Conservation (phyloP, 306 rosid species). For the Vigna mungo region DNA sequence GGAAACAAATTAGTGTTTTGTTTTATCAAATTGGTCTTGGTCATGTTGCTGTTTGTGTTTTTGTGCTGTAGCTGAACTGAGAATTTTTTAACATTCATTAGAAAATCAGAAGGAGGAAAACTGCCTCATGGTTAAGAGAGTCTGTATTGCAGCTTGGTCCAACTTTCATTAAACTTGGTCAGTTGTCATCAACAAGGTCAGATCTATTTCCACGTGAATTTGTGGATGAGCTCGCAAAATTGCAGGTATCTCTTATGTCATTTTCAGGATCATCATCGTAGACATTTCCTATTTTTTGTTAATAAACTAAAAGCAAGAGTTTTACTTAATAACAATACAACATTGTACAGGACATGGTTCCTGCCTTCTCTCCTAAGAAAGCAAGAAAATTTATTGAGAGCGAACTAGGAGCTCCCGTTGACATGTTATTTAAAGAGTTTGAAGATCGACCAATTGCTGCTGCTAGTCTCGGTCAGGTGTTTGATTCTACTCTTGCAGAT, state of each 20-base stretch:
- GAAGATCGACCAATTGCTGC: slow-evolving; percentile 91
- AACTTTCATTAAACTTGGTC: slow-evolving; percentile 88
- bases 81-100: slow-evolving; percentile 29
- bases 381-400: slow-evolving; percentile 72
- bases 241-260: slow-evolving; percentile 58
- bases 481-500: slow-evolving; percentile 27
- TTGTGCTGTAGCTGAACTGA: neutral
- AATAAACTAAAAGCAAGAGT: too few relatives aligned
- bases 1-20: neutral
- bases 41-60: neutral
- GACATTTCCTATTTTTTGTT: neutral
- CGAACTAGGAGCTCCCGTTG: slow-evolving; percentile 74
- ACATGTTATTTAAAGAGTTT: slow-evolving; percentile 66
- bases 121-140: slow-evolving; percentile 88
- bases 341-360: slow-evolving; percentile 78
- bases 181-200: slow-evolving; percentile 84
- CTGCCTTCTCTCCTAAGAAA: slow-evolving; percentile 82
- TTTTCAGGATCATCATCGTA: neutral
- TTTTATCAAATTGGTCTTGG: neutral
- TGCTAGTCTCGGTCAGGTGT: slow-evolving; percentile 96
- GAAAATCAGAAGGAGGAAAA: slow-evolving; percentile 71
- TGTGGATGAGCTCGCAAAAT: slow-evolving; percentile 84
- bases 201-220: slow-evolving; percentile 85
- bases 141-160: slow-evolving; percentile 88
- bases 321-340: neutral